A percentile compares a stretch with the other conserved stretches of the same genome.
Conservation (phyloP, 1,284 basidiomycete genomes). For the Ganoderma resinaceum region DNA sequence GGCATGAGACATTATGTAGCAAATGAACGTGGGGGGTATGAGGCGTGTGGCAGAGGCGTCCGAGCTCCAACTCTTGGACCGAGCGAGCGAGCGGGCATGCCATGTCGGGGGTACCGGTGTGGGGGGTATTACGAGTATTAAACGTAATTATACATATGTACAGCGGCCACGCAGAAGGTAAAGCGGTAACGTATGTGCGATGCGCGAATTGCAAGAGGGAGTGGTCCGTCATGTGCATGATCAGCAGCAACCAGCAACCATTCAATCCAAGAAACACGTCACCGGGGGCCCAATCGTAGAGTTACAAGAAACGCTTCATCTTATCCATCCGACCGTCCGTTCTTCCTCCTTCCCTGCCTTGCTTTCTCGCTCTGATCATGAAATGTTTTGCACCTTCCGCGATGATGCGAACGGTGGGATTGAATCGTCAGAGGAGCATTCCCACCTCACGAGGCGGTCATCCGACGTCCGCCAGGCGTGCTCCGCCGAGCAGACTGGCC, state of each 20-base stretch:
- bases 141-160: slow-evolving; percentile 10
- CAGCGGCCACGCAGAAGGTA: neutral
- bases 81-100: neutral
- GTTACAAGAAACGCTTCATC: slow-evolving; percentile 4
- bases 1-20: neutral
- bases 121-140: slow-evolving; percentile 9
- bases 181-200: neutral
- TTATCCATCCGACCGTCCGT: neutral
- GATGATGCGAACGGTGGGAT: neutral
- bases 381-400: neutral
- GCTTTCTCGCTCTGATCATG: neutral
- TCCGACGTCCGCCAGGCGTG: slow-evolving; percentile 24
- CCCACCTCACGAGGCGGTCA: slow-evolving; percentile 29
- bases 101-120: slow-evolving; percentile 1
- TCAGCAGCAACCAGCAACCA: neutral
- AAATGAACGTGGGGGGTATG: slow-evolving; percentile 6
- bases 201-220: neutral
- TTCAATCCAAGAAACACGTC: slow-evolving; percentile 8
- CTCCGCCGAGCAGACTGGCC: slow-evolving; percentile 17
- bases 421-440: neutral
- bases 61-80: neutral
- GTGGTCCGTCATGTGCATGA: neutral
- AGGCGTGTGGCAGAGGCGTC: slow-evolving; percentile 1
- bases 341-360: neutral
- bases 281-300: slow-evolving; percentile 5